Percentiles rank a stretch among this genome's conserved stretches.
Evolutionary conservation across 257 asterid genomes (phyloP).

Genomic region (Salvia miltiorrhiza): DNA sequence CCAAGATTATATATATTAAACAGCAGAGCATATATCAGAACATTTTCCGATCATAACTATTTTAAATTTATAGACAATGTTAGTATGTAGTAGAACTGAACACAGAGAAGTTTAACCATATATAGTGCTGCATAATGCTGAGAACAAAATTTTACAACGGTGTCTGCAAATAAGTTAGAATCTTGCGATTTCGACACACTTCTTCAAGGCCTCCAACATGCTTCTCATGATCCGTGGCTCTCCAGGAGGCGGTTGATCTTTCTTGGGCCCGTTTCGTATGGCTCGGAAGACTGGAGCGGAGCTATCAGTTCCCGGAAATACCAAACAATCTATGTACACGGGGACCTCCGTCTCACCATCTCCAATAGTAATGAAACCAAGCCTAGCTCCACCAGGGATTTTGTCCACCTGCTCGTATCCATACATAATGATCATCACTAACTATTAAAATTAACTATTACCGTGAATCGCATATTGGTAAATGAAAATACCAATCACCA

Average conservation of each 20-base stretch:
- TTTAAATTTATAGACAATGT: neutral
- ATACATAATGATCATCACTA: neutral
- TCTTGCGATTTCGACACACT: constrained; percentile 74
- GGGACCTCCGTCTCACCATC: constrained; percentile 63
- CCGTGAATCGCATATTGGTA: neutral
- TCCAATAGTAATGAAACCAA: constrained; percentile 70
- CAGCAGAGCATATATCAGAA: neutral
- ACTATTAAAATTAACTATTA: neutral
- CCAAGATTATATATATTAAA: too few species aligned
- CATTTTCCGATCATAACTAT: neutral
- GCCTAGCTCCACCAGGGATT: constrained; percentile 89
- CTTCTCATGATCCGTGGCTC: constrained; percentile 95
- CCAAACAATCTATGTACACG: constrained; percentile 83
- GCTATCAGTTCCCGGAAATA: constrained; percentile 52
- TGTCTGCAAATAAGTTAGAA: neutral
- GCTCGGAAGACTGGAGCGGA: constrained; percentile 72
- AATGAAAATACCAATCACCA: constrained; percentile 1
- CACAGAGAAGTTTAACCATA: neutral
- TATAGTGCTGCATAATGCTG: neutral
- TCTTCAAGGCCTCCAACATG: constrained; percentile 73
- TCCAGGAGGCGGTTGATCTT: constrained; percentile 67
- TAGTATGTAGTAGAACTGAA: neutral
- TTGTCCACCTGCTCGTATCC: constrained; percentile 60
- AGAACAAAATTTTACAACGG: neutral
- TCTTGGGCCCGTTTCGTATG: constrained; percentile 65